phyloP scores from a whole-genome alignment of 148 eudicot genomes.

The Diospyros kaki region DNA sequence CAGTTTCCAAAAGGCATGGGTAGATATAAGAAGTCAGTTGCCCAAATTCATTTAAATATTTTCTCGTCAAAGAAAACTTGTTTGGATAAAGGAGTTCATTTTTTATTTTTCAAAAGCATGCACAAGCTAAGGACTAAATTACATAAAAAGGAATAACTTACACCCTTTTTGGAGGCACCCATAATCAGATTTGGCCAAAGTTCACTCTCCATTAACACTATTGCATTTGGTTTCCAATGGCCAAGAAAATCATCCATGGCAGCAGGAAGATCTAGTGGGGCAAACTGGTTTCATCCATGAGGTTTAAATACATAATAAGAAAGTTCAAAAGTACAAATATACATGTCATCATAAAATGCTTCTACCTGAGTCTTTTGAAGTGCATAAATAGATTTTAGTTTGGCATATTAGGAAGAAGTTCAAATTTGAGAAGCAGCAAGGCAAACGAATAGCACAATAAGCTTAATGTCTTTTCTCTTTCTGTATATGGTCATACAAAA shows the following conservation, averaged over 20 bases:
- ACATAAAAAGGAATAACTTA: constrained; percentile 27
- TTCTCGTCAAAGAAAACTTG: constrained; percentile 1
- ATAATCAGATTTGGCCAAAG: constrained; percentile 95
- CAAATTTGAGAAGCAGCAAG: background rate
- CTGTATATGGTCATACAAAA: too few species aligned
- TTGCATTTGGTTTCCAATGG: constrained; percentile 83
- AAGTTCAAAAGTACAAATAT: background rate
- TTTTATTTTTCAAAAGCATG: constrained; percentile 4
- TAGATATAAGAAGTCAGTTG: background rate
- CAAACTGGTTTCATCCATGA: constrained; percentile 55
- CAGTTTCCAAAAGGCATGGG: background rate
- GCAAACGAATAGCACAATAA: too few species aligned
- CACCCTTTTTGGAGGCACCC: constrained; percentile 73
- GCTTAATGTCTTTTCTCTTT: too few species aligned
- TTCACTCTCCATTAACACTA: constrained; percentile 86
- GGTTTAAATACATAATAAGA: background rate
- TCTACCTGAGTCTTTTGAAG: background rate
- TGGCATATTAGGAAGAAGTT: background rate
- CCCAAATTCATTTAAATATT: background rate
- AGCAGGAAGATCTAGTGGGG: constrained; percentile 82
- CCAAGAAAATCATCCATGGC: constrained; percentile 74
- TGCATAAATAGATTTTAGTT: too few species aligned
- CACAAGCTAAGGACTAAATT: background rate
- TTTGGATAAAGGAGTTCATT: constrained; percentile 2
- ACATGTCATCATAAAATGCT: background rate